These are phyloP conservation scores for Linnemannia zychae DNA, from an alignment of 192 early-diverging fungal genomes.

Conservation along the genomic window DNA sequence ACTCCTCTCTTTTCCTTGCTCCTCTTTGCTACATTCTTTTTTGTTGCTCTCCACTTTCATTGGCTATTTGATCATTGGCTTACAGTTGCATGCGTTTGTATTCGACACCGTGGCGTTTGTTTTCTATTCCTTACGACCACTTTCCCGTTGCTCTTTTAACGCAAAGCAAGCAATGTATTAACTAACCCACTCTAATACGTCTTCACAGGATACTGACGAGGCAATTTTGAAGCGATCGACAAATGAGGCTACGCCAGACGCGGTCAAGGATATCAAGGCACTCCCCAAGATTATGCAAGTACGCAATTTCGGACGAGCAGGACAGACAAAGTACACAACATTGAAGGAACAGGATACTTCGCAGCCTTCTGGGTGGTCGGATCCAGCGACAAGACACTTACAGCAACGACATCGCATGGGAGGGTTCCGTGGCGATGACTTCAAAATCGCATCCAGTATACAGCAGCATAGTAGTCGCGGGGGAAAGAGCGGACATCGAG, in stretches of 20 bases:
- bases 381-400: constrained; percentile 30
- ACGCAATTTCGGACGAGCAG: constrained; percentile 88
- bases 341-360: constrained; percentile 88
- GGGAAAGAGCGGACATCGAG: background rate
- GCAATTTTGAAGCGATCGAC: constrained; percentile 76
- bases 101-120: too few relatives aligned
- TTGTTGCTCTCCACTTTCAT: too few relatives aligned
- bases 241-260: constrained; percentile 77
- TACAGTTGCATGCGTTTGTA: too few relatives aligned
- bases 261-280: constrained; percentile 65
- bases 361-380: constrained; percentile 47
- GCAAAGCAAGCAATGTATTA: background rate
- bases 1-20: background rate
- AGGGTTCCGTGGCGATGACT: constrained; percentile 38
- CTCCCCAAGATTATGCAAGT: constrained; percentile 92
- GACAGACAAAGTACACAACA: constrained; percentile 93
- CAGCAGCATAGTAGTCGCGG: constrained; percentile 25
- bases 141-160: too few relatives aligned
- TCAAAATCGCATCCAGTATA: constrained; percentile 36
- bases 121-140: too few relatives aligned
- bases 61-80: too few relatives aligned
- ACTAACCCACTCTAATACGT: background rate
- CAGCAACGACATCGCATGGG: constrained; percentile 27
- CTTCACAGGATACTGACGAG: constrained; percentile 63
- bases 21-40: background rate